phyloP scores from a whole-genome alignment of 2,329 filamentous ascomycete genomes.

The Didymella pinodella region DNA sequence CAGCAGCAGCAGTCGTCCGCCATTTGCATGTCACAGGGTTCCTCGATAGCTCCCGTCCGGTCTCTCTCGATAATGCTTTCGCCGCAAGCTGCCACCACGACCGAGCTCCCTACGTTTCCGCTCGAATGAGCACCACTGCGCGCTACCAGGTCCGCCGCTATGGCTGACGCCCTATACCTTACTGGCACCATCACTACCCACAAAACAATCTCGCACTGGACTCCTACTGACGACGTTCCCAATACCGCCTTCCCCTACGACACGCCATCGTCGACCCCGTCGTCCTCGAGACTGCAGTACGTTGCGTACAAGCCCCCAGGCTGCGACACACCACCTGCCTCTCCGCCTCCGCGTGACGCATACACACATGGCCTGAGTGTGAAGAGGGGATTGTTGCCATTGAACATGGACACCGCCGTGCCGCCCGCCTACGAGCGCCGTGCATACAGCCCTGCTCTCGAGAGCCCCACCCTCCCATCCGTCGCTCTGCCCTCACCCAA shows the following conservation, averaged over 20 bases:
- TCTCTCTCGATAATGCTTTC: constrained; percentile 37
- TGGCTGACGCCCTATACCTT: constrained; percentile 40
- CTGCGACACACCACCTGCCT: constrained; percentile 46
- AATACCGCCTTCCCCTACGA: constrained; percentile 16
- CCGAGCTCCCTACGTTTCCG: constrained; percentile 32
- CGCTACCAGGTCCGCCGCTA: constrained; percentile 29
- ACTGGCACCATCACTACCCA: constrained; percentile 25
- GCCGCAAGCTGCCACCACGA: constrained; percentile 19
- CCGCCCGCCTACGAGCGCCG: constrained; percentile 39
- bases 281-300: constrained; percentile 28
- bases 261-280: constrained; percentile 9
- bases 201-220: constrained; percentile 14
- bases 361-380: constrained; percentile 22
- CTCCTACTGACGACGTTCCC: constrained; percentile 15
- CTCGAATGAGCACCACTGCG: constrained; percentile 41
- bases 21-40: background rate
- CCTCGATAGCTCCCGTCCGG: background rate
- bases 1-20: background rate
- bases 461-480: constrained; percentile 43
- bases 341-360: constrained; percentile 37
- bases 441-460: constrained; percentile 41
- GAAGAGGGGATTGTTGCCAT: constrained; percentile 29
- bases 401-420: constrained; percentile 41
- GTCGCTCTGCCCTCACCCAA: constrained; percentile 52
- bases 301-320: constrained; percentile 34